Conservation (phyloP, 768 basidiomycete genomes). For the Amanita pallidorosea region DNA sequence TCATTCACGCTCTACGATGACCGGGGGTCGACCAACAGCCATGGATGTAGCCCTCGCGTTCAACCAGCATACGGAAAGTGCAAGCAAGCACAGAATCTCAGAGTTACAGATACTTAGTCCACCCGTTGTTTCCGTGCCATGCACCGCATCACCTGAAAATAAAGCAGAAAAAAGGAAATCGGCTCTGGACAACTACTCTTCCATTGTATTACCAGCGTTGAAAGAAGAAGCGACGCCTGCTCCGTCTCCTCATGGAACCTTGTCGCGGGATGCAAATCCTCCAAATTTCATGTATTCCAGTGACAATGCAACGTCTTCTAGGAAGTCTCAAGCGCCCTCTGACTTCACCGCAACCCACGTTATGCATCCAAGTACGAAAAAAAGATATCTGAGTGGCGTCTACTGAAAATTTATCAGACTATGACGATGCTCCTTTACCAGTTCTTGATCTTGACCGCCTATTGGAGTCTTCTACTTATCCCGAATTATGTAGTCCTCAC, state of each 20-base stretch:
- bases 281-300: not conserved
- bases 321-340: not conserved
- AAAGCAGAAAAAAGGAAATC: slow-evolving; percentile 51
- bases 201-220: slow-evolving; percentile 51
- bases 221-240: slow-evolving; percentile 57
- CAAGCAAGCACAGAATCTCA: not conserved
- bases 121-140: slow-evolving; percentile 10
- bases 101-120: not conserved
- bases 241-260: slow-evolving; percentile 41
- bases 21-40: slow-evolving; percentile 57
- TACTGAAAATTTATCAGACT: slow-evolving; percentile 4
- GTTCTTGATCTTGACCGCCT: slow-evolving; percentile 36
- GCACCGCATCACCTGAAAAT: slow-evolving; percentile 13
- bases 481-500: slow-evolving; percentile 20
- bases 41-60: slow-evolving; percentile 73
- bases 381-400: not conserved
- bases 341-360: not conserved
- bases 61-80: slow-evolving; percentile 15
- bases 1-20: slow-evolving; percentile 51
- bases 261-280: slow-evolving; percentile 22
- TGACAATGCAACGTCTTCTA: not conserved
- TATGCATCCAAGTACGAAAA: not conserved
- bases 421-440: slow-evolving; percentile 34
- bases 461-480: slow-evolving; percentile 17
- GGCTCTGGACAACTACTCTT: slow-evolving; percentile 58